Conservation (phyloP, 1,139 yeast species). For the Hansenula lynferdii region DNA sequence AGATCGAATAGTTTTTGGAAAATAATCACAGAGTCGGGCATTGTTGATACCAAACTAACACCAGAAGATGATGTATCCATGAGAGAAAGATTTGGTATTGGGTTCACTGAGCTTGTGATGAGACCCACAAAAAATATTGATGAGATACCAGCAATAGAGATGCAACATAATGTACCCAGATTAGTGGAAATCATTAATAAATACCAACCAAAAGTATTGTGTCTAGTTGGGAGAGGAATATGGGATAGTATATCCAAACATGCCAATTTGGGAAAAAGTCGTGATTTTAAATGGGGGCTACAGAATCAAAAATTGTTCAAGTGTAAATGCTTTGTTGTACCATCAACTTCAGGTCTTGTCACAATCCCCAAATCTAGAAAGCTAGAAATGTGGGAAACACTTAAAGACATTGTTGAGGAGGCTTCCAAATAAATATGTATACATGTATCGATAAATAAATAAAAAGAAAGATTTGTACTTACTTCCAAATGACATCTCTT, state of each 20-base stretch:
- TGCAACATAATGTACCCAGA: constrained; percentile 50
- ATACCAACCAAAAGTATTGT: constrained; percentile 39
- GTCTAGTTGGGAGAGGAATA: constrained; percentile 73
- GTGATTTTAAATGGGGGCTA: constrained; percentile 46
- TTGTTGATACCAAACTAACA: constrained; percentile 32
- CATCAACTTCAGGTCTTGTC: constrained; percentile 77
- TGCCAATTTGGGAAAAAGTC: constrained; percentile 25
- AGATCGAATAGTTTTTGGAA: constrained; percentile 69
- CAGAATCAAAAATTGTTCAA: constrained; percentile 27
- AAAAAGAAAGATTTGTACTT: no score
- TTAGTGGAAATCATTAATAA: constrained; percentile 41
- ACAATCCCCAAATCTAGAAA: constrained; percentile 45
- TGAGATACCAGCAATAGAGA: constrained; percentile 49
- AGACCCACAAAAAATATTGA: constrained; percentile 60
- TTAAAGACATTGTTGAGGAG: constrained; percentile 18
- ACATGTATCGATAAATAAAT: constrained; percentile 1
- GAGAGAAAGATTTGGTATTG: constrained; percentile 42
- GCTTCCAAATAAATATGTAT: constrained; percentile 3
- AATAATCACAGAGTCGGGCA: constrained; percentile 47
- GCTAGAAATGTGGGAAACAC: constrained; percentile 41
- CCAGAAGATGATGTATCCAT: constrained; percentile 40
- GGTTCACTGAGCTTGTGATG: constrained; percentile 68
- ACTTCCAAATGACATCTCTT: constrained; percentile 12
- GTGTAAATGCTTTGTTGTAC: constrained; percentile 50
- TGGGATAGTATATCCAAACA: constrained; percentile 49